Percentiles rank a stretch among this genome's conserved stretches.
Evolutionary conservation across 306 rosid species (phyloP).

Genomic region (Prunus kanzakura): DNA sequence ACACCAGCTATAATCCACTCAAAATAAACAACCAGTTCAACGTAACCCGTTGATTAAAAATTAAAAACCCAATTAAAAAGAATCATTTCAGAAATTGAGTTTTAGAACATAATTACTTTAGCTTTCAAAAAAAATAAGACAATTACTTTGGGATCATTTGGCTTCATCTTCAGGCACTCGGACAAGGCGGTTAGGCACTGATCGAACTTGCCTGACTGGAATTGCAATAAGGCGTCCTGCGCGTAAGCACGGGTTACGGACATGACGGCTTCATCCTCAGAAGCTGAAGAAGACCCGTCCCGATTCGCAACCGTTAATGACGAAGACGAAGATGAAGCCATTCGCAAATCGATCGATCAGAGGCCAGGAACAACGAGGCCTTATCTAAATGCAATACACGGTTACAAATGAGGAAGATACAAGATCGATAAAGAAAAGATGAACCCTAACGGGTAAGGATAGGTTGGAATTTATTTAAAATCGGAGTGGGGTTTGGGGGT

Average conservation of each 20-base stretch:
- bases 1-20: not conserved
- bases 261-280: conserved; percentile 65
- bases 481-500: conserved; percentile 12
- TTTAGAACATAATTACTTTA: not conserved
- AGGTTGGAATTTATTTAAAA: not conserved
- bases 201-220: conserved; percentile 76
- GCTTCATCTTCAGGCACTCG: conserved; percentile 73
- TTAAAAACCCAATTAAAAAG: too few relatives aligned
- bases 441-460: conserved; percentile 15
- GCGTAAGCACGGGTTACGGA: conserved; percentile 55
- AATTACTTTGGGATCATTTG: conserved; percentile 81
- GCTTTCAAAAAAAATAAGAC: not conserved
- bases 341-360: conserved; percentile 65
- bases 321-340: conserved; percentile 44
- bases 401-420: not conserved
- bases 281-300: conserved; percentile 47
- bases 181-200: conserved; percentile 68
- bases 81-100: not conserved
- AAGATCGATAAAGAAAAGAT: not conserved
- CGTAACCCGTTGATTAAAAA: not conserved
- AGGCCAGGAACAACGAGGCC: conserved; percentile 10
- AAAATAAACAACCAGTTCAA: not conserved
- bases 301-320: conserved; percentile 48
- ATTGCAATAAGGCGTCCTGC: conserved; percentile 81
- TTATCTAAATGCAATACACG: conserved; percentile 20